phyloP scores from a whole-genome alignment of 179 eudicot genomes.

The Spergularia azorica region DNA sequence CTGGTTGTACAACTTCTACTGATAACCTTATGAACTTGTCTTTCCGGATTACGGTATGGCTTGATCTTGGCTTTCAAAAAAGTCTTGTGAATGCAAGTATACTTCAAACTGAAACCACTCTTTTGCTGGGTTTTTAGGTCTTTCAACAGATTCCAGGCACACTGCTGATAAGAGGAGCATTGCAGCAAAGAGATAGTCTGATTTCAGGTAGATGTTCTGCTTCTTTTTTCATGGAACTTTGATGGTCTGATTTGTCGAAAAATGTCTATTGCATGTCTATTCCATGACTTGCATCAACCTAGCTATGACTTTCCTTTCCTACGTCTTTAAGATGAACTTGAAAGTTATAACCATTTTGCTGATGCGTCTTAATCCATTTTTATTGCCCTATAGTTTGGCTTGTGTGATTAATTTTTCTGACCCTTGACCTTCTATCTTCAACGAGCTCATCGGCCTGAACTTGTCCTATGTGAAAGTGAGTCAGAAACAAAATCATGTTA shows the following conservation, averaged over 20 bases:
- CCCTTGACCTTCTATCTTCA: too few relatives aligned
- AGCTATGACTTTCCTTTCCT: not conserved
- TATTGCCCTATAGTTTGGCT: not conserved
- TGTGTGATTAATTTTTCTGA: not conserved
- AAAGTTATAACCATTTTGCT: not conserved
- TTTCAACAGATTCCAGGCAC: conserved; percentile 95
- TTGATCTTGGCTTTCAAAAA: not conserved
- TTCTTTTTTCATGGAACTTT: not conserved
- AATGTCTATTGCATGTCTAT: not conserved
- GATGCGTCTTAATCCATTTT: not conserved
- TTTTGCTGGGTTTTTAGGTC: conserved; percentile 41
- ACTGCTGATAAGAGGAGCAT: conserved; percentile 73
- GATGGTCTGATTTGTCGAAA: not conserved
- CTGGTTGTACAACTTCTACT: conserved; percentile 30
- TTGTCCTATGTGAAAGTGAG: too few relatives aligned
- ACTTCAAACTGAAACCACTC: not conserved
- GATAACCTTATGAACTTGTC: conserved; percentile 26
- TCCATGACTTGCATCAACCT: not conserved
- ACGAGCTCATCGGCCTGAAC: too few relatives aligned
- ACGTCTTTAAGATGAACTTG: not conserved
- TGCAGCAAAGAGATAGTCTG: conserved; percentile 50
- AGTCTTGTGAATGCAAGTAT: not conserved
- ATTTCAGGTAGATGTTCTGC: conserved; percentile 43
- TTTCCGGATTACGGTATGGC: conserved; percentile 62
- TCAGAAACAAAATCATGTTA: too few relatives aligned